Conservation (phyloP, 2,329 filamentous ascomycete species). For the Lachnellula suecica region DNA sequence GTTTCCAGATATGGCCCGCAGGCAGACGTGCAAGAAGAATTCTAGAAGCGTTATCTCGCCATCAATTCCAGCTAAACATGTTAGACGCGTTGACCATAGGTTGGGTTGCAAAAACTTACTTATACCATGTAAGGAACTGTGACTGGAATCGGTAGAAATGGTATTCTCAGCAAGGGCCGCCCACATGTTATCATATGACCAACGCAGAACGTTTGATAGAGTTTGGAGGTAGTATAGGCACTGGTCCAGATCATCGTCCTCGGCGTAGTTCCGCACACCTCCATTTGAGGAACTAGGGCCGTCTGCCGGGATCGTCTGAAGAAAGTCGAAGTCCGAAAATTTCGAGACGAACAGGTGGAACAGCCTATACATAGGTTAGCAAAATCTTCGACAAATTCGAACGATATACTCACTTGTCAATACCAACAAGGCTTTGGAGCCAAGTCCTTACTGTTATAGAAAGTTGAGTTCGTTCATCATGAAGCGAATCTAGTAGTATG, state of each 20-base stretch:
- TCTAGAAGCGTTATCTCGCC: slow-evolving; percentile 62
- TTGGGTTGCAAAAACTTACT: slow-evolving; percentile 45
- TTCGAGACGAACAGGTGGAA: slow-evolving; percentile 61
- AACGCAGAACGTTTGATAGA: slow-evolving; percentile 69
- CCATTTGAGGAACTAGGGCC: slow-evolving; percentile 22
- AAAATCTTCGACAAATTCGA: too few species aligned
- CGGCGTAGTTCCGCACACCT: slow-evolving; percentile 38
- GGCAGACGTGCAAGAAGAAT: slow-evolving; percentile 65
- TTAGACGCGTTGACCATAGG: slow-evolving; percentile 13
- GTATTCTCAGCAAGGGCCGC: slow-evolving; percentile 64
- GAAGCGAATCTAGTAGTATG: slow-evolving; percentile 74
- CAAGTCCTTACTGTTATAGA: slow-evolving; percentile 78
- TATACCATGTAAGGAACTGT: slow-evolving; percentile 43
- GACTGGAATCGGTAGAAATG: slow-evolving; percentile 47
- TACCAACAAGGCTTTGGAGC: slow-evolving; percentile 67
- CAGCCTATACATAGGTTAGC: slow-evolving; percentile 43
- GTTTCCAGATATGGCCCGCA: slow-evolving; percentile 57
- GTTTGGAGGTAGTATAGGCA: slow-evolving; percentile 77
- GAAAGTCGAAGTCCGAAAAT: slow-evolving; percentile 54
- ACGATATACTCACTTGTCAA: slow-evolving; percentile 54
- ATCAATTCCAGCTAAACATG: slow-evolving; percentile 47
- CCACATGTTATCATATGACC: slow-evolving; percentile 70
- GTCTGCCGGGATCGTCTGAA: slow-evolving; percentile 34
- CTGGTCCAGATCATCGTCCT: slow-evolving; percentile 70
- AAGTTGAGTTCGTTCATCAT: slow-evolving; percentile 69